Evolutionary conservation across 305 asterid species (phyloP).

Genomic region (Ilex paraguariensis): DNA sequence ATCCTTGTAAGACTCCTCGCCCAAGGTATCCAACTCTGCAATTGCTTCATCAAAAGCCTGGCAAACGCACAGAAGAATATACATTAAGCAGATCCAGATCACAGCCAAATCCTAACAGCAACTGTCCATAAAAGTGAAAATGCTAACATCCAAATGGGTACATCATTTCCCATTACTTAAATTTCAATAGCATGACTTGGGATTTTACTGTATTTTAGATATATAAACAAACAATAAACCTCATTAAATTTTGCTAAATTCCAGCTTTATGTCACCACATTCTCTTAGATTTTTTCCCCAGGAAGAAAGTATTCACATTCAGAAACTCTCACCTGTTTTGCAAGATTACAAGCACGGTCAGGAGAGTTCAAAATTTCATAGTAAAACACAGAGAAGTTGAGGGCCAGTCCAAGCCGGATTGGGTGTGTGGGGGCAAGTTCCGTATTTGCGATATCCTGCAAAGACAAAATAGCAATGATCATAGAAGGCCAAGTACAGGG

Average conservation of each 20-base stretch:
- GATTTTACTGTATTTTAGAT: not conserved
- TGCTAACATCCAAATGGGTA: too few relatives aligned
- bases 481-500: too few relatives aligned
- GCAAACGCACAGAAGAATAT: not conserved
- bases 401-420: conserved; percentile 81
- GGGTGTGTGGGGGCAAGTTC: conserved; percentile 92
- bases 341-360: conserved; percentile 85
- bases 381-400: conserved; percentile 86
- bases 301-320: not conserved
- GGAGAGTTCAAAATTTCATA: conserved; percentile 90
- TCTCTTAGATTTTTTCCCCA: too few relatives aligned
- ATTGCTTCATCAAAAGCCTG: conserved; percentile 51
- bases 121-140: too few relatives aligned
- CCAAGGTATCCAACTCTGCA: conserved; percentile 39
- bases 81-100: too few relatives aligned
- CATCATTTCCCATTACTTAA: too few relatives aligned
- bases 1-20: conserved; percentile 45
- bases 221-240: not conserved
- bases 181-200: too few relatives aligned
- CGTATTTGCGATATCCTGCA: conserved; percentile 70
- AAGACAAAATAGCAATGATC: not conserved
- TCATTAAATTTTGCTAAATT: too few relatives aligned
- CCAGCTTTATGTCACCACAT: too few relatives aligned
- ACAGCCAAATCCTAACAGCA: too few relatives aligned
- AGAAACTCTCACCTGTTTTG: conserved; percentile 51